Conservation (phyloP, 2,329 filamentous ascomycete species). For the Diaporthe capsici region DNA sequence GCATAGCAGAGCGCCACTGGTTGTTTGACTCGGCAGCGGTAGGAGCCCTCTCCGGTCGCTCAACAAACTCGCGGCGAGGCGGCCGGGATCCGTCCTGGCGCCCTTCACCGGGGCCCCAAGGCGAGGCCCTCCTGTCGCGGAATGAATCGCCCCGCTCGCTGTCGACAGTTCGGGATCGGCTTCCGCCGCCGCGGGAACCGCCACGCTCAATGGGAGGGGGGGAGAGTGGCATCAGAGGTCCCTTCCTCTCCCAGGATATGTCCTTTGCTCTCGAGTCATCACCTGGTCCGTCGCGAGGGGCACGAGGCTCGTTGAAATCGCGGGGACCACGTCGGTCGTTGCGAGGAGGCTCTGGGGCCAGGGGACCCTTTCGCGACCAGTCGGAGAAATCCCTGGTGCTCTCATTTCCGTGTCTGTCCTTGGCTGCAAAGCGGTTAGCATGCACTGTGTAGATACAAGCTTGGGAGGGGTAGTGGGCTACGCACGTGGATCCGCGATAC, state of each 20-base stretch:
- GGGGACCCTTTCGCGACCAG: conserved; percentile 91
- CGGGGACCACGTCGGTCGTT: conserved; percentile 63
- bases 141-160: conserved; percentile 68
- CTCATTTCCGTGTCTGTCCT: conserved; percentile 80
- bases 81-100: conserved; percentile 83
- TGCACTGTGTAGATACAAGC: not conserved
- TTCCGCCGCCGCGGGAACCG: conserved; percentile 66
- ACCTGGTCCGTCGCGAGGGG: conserved; percentile 38
- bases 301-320: conserved; percentile 66
- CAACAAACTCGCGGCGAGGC: conserved; percentile 82
- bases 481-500: conserved; percentile 97
- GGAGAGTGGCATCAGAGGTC: conserved; percentile 81
- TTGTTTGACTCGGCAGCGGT: conserved; percentile 94
- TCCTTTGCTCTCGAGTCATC: conserved; percentile 37
- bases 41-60: conserved; percentile 75
- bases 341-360: conserved; percentile 56
- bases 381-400: conserved; percentile 83
- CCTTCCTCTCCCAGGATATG: conserved; percentile 91
- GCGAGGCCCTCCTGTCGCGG: conserved; percentile 73
- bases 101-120: conserved; percentile 77
- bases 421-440: conserved; percentile 73
- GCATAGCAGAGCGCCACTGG: conserved; percentile 94
- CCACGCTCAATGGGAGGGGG: conserved; percentile 63
- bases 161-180: conserved; percentile 68
- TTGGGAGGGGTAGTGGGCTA: conserved; percentile 45